A percentile compares a stretch with the other conserved stretches of the same genome.
Evolutionary conservation across 352 stramenopile genomes (phyloP).

Genomic region (Phytophthora pseudosyringae): DNA sequence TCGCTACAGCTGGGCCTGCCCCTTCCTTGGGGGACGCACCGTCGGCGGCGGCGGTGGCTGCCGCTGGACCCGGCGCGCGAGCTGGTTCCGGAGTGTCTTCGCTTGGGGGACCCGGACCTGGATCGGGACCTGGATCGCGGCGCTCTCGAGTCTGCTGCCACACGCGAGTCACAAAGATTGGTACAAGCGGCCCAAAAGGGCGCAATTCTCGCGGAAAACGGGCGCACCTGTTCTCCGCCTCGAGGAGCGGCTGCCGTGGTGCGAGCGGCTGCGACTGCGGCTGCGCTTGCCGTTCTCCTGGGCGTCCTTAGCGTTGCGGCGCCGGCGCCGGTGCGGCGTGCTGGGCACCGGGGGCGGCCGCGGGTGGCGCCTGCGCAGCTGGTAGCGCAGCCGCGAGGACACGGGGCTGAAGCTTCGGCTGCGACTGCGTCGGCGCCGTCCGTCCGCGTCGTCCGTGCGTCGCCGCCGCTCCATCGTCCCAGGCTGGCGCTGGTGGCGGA

Average conservation of each 20-base stretch:
- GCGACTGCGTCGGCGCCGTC: conserved; percentile 32
- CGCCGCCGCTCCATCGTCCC: conserved; percentile 39
- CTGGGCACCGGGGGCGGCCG: conserved; percentile 25
- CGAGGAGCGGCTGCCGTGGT: conserved; percentile 33
- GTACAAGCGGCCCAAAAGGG: conserved; percentile 10
- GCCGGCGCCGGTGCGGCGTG: conserved; percentile 21
- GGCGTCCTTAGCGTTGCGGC: conserved; percentile 18
- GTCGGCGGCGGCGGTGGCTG: conserved; percentile 31
- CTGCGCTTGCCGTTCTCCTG: conserved; percentile 22
- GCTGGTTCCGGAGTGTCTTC: conserved; percentile 33
- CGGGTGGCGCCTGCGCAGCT: conserved; percentile 24
- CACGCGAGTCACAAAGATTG: not conserved
- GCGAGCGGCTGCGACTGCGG: conserved; percentile 30
- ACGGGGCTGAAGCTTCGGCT: conserved; percentile 46
- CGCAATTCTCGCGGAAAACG: not conserved
- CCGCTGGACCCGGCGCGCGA: conserved; percentile 33
- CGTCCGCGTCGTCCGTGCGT: conserved; percentile 20
- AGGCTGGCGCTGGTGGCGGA: conserved; percentile 1
- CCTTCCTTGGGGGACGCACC: conserved; percentile 12
- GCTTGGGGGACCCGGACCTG: conserved; percentile 36
- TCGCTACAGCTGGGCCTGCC: not conserved
- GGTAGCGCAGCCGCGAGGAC: conserved; percentile 44
- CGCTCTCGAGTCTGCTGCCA: conserved; percentile 31
- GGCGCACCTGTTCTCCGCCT: conserved; percentile 34
- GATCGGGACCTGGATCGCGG: conserved; percentile 39